These are phyloP conservation scores for Hura crepitans DNA, from an alignment of 441 rosid species.

Conservation along the genomic window DNA sequence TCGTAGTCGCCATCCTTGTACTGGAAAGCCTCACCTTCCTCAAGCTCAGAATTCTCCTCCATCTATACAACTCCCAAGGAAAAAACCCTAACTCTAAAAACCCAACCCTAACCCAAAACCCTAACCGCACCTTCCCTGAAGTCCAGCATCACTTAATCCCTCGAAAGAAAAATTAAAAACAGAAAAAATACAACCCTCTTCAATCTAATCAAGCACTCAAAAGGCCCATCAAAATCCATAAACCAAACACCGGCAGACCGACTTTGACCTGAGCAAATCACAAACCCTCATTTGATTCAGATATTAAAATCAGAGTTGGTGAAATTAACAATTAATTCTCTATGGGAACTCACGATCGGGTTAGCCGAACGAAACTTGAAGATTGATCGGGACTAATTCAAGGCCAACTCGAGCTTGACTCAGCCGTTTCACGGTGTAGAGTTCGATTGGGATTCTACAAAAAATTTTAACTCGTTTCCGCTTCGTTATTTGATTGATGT, in stretches of 20 bases:
- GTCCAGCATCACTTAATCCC: slow-evolving; percentile 37
- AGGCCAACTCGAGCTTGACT: slow-evolving; percentile 19
- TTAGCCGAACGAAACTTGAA: slow-evolving; percentile 16
- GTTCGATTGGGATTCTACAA: slow-evolving; percentile 15
- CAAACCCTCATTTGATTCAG: slow-evolving; percentile 8
- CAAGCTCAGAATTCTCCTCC: slow-evolving; percentile 45
- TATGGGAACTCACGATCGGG: slow-evolving; percentile 21
- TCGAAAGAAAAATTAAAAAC: background rate
- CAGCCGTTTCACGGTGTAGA: slow-evolving; percentile 19
- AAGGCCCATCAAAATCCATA: slow-evolving; percentile 17
- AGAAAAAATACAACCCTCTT: background rate
- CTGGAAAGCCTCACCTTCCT: slow-evolving; percentile 50
- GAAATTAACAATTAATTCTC: background rate
- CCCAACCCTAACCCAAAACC: slow-evolving; percentile 29
- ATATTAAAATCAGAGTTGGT: background rate
- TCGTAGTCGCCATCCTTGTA: slow-evolving; percentile 22
- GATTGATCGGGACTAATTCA: slow-evolving; percentile 18
- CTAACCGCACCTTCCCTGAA: slow-evolving; percentile 39
- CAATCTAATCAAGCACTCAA: slow-evolving; percentile 2
- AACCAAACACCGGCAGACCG: slow-evolving; percentile 10
- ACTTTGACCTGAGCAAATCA: slow-evolving; percentile 11
- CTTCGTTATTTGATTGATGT: too few relatives aligned
- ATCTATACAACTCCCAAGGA: slow-evolving; percentile 17
- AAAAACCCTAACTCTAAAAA: slow-evolving; percentile 14
- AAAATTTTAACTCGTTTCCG: too few relatives aligned